Evolutionary conservation across 495 filamentous ascomycete species (phyloP), one percentile per base, ranked within the genome.

Genomic region (Pseudomonodictys pantanalensis): DNA sequence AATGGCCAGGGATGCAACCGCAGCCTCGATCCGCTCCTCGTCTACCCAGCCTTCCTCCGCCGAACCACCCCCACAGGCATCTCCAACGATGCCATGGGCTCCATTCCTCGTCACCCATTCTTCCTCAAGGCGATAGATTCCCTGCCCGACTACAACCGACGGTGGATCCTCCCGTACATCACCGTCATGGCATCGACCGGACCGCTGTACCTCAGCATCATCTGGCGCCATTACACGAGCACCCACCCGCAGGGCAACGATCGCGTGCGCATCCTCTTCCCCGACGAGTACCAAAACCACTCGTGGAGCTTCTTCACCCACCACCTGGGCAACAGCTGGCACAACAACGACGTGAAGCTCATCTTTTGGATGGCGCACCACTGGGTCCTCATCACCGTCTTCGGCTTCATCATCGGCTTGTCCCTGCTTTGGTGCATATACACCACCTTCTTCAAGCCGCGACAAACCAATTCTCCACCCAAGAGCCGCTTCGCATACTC

Each of bases 131-230:
- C 87, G 24, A 90, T 91, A 53, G 83, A 89, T 62, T 75, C 78
- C 15, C 75, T 96, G 35, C 78, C 86, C 50, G 70, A 74, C 3
- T 95, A 90, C 71, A 81, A 91, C 68, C 82, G 83, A 61, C 83
- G 83, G 66, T 95, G 88, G 87, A 71, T 83, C 32, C 78, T 93
- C 35, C 89, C 91, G 0, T 96, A 93, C 71, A 86, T 93, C 58
- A 92, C 89, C 18, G 87, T 96, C 61, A 95, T 92, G 87, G 92
- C 87, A 63, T 82, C 83, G 17, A 93, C 89, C 9, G 91, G 91
- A 10, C 91, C 91, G 20, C 77, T 93, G 56, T 95, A 92, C 74
- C 75, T 91, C 55, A 89, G 85, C 38, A 84, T 92, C 28, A 81
- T 95, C 52, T 95, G 90, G 91, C 15, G 64, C 24, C 74, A 71